Evolutionary conservation across 2,329 filamentous ascomycete species (phyloP).

Genomic region (Fusarium coicis): DNA sequence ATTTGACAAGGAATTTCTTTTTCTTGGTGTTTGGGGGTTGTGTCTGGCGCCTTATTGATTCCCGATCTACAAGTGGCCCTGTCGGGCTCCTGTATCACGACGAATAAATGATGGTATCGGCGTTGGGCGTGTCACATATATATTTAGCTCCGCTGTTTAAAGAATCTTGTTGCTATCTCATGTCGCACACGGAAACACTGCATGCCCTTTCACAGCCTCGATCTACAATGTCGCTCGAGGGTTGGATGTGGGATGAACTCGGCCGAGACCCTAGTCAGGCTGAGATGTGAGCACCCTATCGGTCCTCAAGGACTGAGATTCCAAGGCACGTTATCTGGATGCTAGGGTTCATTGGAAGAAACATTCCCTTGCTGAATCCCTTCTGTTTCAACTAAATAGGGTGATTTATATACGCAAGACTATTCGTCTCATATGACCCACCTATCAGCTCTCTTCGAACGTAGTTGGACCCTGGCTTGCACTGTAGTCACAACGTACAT

Average conservation of each 20-base stretch:
- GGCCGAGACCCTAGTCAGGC: conserved; percentile 14
- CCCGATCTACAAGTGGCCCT: conserved; percentile 26
- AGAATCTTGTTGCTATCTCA: conserved; percentile 24
- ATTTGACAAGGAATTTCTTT: conserved; percentile 24
- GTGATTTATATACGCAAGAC: not conserved
- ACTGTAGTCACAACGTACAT: conserved; percentile 26
- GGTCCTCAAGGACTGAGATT: not conserved
- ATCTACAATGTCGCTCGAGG: not conserved
- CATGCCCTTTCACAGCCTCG: conserved; percentile 7
- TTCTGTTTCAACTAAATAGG: not conserved
- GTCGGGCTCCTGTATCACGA: conserved; percentile 30
- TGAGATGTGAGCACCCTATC: not conserved
- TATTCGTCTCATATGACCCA: conserved; percentile 8
- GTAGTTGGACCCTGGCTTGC: conserved; percentile 9
- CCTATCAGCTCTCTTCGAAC: conserved; percentile 23
- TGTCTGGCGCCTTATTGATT: conserved; percentile 31
- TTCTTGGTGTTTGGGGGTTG: conserved; percentile 30
- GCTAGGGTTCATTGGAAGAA: not conserved
- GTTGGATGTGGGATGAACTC: conserved; percentile 7
- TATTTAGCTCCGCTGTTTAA: conserved; percentile 34
- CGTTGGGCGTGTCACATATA: conserved; percentile 34
- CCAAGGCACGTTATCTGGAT: not conserved
- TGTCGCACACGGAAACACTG: conserved; percentile 10
- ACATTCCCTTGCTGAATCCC: not conserved
- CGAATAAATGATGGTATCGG: conserved; percentile 34